Evolutionary conservation across 257 asterid genomes (phyloP).

Genomic region (Nicotiana tabacum): DNA sequence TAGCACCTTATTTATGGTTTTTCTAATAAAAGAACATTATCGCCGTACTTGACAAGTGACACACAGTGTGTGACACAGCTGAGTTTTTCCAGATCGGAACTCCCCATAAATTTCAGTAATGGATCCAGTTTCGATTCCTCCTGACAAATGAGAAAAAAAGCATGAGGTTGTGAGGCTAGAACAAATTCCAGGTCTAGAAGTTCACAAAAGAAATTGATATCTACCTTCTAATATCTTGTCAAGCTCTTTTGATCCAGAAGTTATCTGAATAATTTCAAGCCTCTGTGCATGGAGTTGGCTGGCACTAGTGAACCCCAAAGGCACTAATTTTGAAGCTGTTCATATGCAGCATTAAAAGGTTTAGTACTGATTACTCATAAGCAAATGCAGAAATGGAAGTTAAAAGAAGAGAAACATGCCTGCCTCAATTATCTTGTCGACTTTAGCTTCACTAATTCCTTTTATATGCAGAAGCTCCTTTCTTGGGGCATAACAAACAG

Average conservation of each 20-base stretch:
- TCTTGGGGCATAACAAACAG: constrained; percentile 89
- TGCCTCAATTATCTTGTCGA: constrained; percentile 95
- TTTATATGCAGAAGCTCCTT: constrained; percentile 88
- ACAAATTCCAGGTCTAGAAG: background rate
- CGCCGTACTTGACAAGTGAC: constrained; percentile 85
- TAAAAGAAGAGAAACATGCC: constrained; percentile 43
- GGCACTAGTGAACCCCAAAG: constrained; percentile 96
- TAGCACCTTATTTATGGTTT: background rate
- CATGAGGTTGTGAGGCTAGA: background rate
- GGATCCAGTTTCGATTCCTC: constrained; percentile 93
- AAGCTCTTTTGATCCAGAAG: constrained; percentile 93
- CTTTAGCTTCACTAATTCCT: constrained; percentile 98
- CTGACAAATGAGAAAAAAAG: constrained; percentile 30
- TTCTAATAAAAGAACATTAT: background rate
- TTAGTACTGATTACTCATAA: background rate
- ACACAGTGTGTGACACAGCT: constrained; percentile 89
- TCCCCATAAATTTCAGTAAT: constrained; percentile 93
- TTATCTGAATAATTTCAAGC: constrained; percentile 90
- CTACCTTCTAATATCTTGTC: constrained; percentile 89
- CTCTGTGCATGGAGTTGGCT: constrained; percentile 86
- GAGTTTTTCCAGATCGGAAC: constrained; percentile 95
- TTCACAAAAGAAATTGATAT: background rate
- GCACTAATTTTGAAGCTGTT: constrained; percentile 94
- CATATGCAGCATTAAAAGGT: constrained; percentile 10
- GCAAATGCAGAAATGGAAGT: background rate